Evolutionary conservation across 768 basidiomycete genomes (phyloP).

Genomic region (Calocybe gangraenosa): DNA sequence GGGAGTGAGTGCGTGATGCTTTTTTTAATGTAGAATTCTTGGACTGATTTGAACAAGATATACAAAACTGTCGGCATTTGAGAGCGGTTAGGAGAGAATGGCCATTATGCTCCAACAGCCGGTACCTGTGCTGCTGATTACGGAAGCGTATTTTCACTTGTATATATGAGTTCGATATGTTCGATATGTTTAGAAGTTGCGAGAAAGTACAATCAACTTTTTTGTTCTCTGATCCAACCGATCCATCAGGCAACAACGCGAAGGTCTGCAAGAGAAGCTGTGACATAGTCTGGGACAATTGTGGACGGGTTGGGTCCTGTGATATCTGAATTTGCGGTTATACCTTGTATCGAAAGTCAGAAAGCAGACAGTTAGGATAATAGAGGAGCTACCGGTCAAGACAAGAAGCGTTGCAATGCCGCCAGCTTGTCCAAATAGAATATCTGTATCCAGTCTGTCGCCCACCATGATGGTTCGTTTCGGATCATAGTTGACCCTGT

Average conservation of each 20-base stretch:
- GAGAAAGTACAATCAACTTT: too few relatives aligned
- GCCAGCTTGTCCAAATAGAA: constrained; percentile 85
- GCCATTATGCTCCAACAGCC: too few relatives aligned
- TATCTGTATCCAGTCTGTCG: constrained; percentile 94
- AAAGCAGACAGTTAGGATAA: constrained; percentile 1
- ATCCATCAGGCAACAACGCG: constrained; percentile 26
- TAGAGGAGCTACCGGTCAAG: constrained; percentile 61
- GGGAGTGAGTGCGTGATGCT: too few relatives aligned
- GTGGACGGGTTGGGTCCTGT: constrained; percentile 64
- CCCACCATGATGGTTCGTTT: constrained; percentile 90
- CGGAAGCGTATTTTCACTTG: too few relatives aligned
- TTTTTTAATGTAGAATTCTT: too few relatives aligned
- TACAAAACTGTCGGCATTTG: too few relatives aligned
- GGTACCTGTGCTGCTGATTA: too few relatives aligned
- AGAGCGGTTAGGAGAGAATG: too few relatives aligned
- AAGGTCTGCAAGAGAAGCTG: constrained; percentile 79
- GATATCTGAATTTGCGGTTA: constrained; percentile 72
- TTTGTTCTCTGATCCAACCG: too few relatives aligned
- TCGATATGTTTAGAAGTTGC: too few relatives aligned
- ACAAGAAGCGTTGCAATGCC: constrained; percentile 88
- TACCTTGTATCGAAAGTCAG: constrained; percentile 42
- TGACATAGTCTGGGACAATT: constrained; percentile 80
- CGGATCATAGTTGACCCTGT: constrained; percentile 84
- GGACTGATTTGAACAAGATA: too few relatives aligned
- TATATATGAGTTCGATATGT: too few relatives aligned